These are phyloP conservation scores for Bryum argenteum DNA, from an alignment of 225 moss, liverwort and hornwort species.

Conservation along the genomic window DNA sequence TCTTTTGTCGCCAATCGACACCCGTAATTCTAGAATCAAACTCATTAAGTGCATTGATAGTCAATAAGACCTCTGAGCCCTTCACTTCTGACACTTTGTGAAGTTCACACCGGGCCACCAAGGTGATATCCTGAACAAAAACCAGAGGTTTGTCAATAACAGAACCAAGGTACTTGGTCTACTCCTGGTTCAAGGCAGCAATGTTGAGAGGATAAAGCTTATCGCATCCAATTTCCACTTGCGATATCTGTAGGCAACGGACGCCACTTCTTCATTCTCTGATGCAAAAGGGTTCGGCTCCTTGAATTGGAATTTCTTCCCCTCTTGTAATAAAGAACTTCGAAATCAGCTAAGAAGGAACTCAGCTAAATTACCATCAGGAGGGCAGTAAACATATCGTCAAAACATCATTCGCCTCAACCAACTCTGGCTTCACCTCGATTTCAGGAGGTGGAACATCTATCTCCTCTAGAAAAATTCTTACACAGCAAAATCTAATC, in stretches of 20 bases:
- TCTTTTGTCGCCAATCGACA: constrained; percentile 98
- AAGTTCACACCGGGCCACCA: constrained; percentile 95
- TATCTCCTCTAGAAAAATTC: too few species aligned
- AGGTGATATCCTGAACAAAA: constrained; percentile 72
- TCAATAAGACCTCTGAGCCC: constrained; percentile 83
- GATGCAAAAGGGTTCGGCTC: constrained; percentile 95
- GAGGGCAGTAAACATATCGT: background rate
- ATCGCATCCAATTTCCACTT: constrained; percentile 99
- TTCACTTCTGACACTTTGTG: constrained; percentile 96
- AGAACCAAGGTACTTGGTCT: background rate
- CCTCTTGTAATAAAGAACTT: constrained; percentile 52
- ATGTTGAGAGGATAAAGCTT: background rate
- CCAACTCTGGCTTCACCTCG: too few species aligned
- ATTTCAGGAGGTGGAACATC: too few species aligned
- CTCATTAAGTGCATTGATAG: constrained; percentile 93
- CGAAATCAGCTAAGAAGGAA: constrained; percentile 15
- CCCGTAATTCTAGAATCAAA: constrained; percentile 98
- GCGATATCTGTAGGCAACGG: constrained; percentile 93
- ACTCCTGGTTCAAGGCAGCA: too few species aligned
- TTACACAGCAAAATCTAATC: too few species aligned
- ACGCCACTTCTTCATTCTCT: constrained; percentile 98
- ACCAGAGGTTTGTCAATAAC: background rate
- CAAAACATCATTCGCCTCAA: too few species aligned
- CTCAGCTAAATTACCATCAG: too few species aligned
- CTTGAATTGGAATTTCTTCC: constrained; percentile 91